These are phyloP conservation scores for Antitrichia curtipendula DNA, from an alignment of 225 moss, liverwort and hornwort species.

Conservation along the genomic window DNA sequence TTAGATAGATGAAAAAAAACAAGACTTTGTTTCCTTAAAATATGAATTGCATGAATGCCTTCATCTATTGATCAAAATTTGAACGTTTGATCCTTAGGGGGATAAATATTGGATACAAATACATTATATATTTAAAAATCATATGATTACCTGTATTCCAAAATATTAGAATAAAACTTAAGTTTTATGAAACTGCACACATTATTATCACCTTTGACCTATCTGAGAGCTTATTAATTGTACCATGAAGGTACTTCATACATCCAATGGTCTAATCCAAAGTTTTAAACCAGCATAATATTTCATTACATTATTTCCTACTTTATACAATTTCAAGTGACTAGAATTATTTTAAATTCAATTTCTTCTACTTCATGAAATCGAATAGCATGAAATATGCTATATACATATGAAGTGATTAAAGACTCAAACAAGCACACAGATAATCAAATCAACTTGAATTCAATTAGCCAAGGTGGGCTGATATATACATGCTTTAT, in stretches of 20 bases:
- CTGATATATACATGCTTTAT: too few relatives aligned
- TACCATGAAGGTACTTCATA: neutral
- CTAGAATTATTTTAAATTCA: neutral
- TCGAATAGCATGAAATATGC: neutral
- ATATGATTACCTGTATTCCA: neutral
- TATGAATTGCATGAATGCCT: neutral
- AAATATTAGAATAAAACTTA: neutral
- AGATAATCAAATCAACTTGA: too few relatives aligned
- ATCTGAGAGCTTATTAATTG: neutral
- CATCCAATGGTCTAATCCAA: neutral
- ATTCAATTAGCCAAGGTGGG: too few relatives aligned
- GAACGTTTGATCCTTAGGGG: neutral
- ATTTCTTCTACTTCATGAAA: accelerated
- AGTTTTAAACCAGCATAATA: neutral
- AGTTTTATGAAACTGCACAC: neutral
- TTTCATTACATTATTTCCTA: neutral
- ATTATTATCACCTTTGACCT: too few relatives aligned
- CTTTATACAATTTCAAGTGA: neutral
- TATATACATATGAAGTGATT: too few relatives aligned
- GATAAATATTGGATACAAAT: neutral
- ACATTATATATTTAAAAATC: neutral
- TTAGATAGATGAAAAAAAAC: neutral
- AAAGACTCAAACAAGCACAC: too few relatives aligned
- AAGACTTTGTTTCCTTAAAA: neutral
- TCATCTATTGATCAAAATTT: neutral